Conservation (phyloP, 2,329 filamentous ascomycete genomes). For the Calcarisporium arbuscula region DNA sequence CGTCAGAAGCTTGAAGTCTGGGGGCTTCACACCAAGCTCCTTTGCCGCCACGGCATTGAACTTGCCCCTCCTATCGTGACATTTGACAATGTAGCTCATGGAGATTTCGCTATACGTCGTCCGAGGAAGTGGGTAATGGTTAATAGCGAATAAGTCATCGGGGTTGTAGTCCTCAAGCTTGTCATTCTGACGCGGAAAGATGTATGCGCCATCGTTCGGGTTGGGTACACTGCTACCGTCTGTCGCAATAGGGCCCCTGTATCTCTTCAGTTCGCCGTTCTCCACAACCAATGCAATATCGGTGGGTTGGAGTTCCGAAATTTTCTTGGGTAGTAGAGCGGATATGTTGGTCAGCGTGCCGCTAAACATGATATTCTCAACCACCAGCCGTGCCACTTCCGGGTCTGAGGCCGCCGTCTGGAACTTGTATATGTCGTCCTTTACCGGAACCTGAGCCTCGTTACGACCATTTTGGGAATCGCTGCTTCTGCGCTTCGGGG, state of each 20-base stretch:
- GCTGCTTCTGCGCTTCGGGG: slow-evolving; percentile 25
- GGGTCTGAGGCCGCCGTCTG: slow-evolving; percentile 20
- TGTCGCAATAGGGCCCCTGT: slow-evolving; percentile 52
- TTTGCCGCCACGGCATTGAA: slow-evolving; percentile 64
- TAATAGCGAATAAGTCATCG: slow-evolving; percentile 15
- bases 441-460: neutral
- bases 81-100: slow-evolving; percentile 81
- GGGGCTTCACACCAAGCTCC: slow-evolving; percentile 54
- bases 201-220: slow-evolving; percentile 20
- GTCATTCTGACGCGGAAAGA: slow-evolving; percentile 16
- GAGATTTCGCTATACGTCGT: slow-evolving; percentile 61
- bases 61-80: slow-evolving; percentile 69
- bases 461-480: slow-evolving; percentile 1
- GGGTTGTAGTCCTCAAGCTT: slow-evolving; percentile 8
- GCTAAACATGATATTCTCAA: slow-evolving; percentile 30
- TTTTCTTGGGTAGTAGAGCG: slow-evolving; percentile 17
- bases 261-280: slow-evolving; percentile 60
- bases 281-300: slow-evolving; percentile 51
- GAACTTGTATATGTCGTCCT: slow-evolving; percentile 2
- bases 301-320: slow-evolving; percentile 20
- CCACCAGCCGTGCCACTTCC: slow-evolving; percentile 21
- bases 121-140: slow-evolving; percentile 49
- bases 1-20: slow-evolving; percentile 54
- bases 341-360: slow-evolving; percentile 19
- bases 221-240: slow-evolving; percentile 13